These are phyloP conservation scores for Taphrina sp. DNA, from an alignment of 1,139 yeast genomes.

Conservation along the genomic window DNA sequence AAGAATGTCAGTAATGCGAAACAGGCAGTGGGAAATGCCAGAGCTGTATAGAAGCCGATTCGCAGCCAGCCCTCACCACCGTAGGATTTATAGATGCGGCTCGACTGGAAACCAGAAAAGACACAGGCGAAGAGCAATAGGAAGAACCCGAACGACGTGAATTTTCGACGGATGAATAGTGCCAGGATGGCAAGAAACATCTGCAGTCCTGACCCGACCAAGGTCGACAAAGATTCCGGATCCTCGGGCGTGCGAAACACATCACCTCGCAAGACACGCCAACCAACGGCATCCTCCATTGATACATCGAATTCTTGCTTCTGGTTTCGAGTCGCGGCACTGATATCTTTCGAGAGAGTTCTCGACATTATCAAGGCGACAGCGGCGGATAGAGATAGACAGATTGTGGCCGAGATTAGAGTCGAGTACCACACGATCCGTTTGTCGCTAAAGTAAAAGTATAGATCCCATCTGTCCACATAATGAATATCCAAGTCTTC, in stretches of 20 bases:
- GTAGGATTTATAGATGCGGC: conserved; percentile 59
- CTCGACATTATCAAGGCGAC: conserved; percentile 64
- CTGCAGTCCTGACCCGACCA: conserved; percentile 76
- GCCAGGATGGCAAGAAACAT: conserved; percentile 44
- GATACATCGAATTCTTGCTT: conserved; percentile 19
- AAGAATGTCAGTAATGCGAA: conserved; percentile 56
- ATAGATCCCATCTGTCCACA: conserved; percentile 72
- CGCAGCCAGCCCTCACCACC: conserved; percentile 37
- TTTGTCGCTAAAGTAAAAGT: conserved; percentile 56
- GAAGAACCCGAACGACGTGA: conserved; percentile 56
- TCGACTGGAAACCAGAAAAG: conserved; percentile 69
- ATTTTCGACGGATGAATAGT: conserved; percentile 42
- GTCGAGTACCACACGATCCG: conserved; percentile 57
- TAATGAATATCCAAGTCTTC: conserved; percentile 70
- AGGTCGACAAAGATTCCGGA: conserved; percentile 53
- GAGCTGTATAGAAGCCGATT: conserved; percentile 42
- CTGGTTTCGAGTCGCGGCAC: conserved; percentile 37
- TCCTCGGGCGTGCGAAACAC: conserved; percentile 56
- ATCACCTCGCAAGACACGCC: conserved; percentile 58
- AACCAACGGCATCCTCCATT: conserved; percentile 46
- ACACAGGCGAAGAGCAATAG: conserved; percentile 67
- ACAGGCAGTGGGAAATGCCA: conserved; percentile 57
- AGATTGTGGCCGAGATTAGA: conserved; percentile 62
- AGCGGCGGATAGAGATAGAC: conserved; percentile 57
- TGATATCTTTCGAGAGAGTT: conserved; percentile 51